phyloP scores from a whole-genome alignment of 176 grass and related monocot genomes.

The Cenchrus fungigraminus region DNA sequence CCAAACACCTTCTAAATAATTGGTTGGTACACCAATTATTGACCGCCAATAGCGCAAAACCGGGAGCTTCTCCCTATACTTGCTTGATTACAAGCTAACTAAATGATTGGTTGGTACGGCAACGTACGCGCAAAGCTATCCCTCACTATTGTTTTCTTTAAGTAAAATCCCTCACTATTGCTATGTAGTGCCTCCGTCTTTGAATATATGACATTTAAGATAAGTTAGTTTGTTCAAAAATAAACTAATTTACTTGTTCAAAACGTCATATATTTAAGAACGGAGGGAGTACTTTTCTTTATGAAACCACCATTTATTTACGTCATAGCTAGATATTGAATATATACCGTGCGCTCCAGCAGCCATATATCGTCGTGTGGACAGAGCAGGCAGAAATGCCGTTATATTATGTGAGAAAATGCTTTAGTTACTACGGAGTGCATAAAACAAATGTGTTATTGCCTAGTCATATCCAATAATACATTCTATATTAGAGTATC shows the following conservation, averaged over 20 bases:
- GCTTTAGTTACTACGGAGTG: background rate
- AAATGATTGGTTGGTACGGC: background rate
- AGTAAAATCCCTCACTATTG: too few relatives aligned
- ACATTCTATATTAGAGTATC: background rate
- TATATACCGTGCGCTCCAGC: background rate
- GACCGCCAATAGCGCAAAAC: background rate
- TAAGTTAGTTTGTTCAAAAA: too few relatives aligned
- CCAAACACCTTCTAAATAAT: too few relatives aligned
- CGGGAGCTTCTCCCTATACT: too few relatives aligned
- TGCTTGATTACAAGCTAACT: background rate
- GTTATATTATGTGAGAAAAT: background rate
- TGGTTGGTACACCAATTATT: background rate
- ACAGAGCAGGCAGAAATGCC: background rate
- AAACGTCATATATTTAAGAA: too few relatives aligned
- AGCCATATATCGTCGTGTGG: background rate
- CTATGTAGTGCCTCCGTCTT: too few relatives aligned
- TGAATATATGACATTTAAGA: too few relatives aligned
- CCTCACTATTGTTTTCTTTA: too few relatives aligned
- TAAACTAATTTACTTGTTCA: too few relatives aligned
- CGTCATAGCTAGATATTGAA: background rate
- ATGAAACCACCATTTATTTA: background rate
- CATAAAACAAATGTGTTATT: background rate
- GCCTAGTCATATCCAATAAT: background rate
- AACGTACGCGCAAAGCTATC: background rate
- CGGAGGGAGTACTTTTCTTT: too few relatives aligned